A percentile compares a stretch with the other conserved stretches of the same genome.
These are phyloP conservation scores for Wickerhamomyces sp. DNA, from an alignment of 1,139 yeast genomes.

Conservation along the genomic window DNA sequence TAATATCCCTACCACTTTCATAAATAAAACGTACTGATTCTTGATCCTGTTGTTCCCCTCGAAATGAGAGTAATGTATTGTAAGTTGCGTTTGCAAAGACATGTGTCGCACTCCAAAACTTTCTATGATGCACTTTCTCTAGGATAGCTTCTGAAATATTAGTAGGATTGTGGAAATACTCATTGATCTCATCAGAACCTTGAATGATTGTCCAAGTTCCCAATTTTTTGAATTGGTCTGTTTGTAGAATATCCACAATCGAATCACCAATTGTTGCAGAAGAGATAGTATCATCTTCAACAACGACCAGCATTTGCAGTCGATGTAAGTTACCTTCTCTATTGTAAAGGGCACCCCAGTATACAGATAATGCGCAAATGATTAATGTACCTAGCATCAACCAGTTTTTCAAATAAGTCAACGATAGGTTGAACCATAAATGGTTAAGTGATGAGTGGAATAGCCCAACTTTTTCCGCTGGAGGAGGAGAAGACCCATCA, in stretches of 20 bases:
- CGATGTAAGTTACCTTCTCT: constrained; percentile 36
- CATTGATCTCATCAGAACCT: constrained; percentile 17
- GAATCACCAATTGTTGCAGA: constrained; percentile 33
- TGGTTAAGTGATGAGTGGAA: constrained; percentile 10
- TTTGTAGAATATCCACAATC: constrained; percentile 26
- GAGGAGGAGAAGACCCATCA: neutral
- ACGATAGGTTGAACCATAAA: constrained; percentile 9
- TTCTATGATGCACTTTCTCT: constrained; percentile 41
- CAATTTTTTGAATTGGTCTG: constrained; percentile 28
- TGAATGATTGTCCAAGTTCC: constrained; percentile 15
- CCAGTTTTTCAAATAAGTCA: constrained; percentile 14
- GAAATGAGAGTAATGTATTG: constrained; percentile 29
- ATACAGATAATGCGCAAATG: constrained; percentile 40
- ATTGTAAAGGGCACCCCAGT: constrained; percentile 56
- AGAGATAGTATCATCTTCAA: constrained; percentile 35
- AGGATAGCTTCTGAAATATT: constrained; percentile 34
- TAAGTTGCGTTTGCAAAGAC: constrained; percentile 42
- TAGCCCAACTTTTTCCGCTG: constrained; percentile 16
- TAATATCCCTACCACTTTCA: constrained; percentile 53
- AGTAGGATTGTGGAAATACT: constrained; percentile 30
- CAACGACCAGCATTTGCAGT: constrained; percentile 42
- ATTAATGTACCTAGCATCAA: constrained; percentile 16
- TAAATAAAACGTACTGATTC: constrained; percentile 33
- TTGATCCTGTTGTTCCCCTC: constrained; percentile 22
- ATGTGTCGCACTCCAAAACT: constrained; percentile 52